Evolutionary conservation across 306 rosid genomes (phyloP).

Genomic region (Quercus ilex): DNA sequence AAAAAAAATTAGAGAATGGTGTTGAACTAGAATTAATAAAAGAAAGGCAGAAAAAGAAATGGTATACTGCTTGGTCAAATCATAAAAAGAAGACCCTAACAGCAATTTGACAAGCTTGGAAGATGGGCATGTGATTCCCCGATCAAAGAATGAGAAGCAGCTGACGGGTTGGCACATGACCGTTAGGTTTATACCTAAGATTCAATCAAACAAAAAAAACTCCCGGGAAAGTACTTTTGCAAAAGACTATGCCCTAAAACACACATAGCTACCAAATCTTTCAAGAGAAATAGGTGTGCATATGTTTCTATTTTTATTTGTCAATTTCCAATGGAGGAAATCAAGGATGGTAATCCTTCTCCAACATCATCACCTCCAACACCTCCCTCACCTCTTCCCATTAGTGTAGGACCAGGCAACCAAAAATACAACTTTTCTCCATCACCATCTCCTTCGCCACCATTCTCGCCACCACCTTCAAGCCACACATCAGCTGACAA

Average conservation of each 20-base stretch:
- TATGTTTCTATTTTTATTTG: too few species aligned
- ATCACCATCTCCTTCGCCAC: slow-evolving; percentile 62
- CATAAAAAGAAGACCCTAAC: neutral
- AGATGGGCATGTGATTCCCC: neutral
- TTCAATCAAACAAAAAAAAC: slow-evolving; percentile 7
- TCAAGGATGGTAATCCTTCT: slow-evolving; percentile 28
- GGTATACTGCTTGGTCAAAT: too few species aligned
- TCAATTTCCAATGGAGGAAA: slow-evolving; percentile 27
- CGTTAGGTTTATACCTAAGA: slow-evolving; percentile 46
- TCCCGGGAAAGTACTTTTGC: slow-evolving; percentile 24
- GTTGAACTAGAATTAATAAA: too few species aligned
- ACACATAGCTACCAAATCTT: neutral
- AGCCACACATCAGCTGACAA: slow-evolving; percentile 45
- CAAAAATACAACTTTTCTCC: slow-evolving; percentile 49
- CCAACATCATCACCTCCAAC: slow-evolving; percentile 79
- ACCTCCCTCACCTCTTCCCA: slow-evolving; percentile 80
- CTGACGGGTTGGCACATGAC: slow-evolving; percentile 38
- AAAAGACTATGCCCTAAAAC: neutral
- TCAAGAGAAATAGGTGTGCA: neutral
- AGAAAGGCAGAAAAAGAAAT: too few species aligned
- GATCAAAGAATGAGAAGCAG: slow-evolving; percentile 12
- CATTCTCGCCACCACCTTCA: slow-evolving; percentile 50
- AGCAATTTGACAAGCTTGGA: neutral
- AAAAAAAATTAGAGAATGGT: fast-evolving
- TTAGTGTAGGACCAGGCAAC: slow-evolving; percentile 69